Evolutionary conservation across 306 rosid species (phyloP).

Genomic region (Corylus americana): DNA sequence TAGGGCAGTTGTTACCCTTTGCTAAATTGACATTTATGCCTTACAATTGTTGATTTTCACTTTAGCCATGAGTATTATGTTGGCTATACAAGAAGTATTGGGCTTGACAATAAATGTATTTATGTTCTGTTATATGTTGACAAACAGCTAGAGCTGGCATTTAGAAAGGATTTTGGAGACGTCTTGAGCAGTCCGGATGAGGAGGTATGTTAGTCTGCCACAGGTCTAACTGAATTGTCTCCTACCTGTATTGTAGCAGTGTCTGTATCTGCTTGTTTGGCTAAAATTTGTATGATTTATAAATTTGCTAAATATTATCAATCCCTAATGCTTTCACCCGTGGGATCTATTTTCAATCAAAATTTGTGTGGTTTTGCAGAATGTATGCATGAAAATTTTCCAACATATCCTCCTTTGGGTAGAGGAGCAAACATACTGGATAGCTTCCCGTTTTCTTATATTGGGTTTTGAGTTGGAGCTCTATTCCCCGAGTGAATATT

Average conservation of each 20-base stretch:
- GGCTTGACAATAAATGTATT: constrained; percentile 21
- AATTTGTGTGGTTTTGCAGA: constrained; percentile 61
- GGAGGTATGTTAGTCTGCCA: constrained; percentile 54
- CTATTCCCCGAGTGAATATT: constrained; percentile 82
- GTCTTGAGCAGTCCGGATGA: constrained; percentile 42
- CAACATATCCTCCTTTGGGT: constrained; percentile 87
- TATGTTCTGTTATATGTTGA: constrained; percentile 22
- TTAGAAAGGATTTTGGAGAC: constrained; percentile 72
- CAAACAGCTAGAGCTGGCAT: constrained; percentile 79
- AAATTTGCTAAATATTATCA: constrained; percentile 8
- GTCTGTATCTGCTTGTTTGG: constrained; percentile 5
- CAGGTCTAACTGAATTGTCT: constrained; percentile 15
- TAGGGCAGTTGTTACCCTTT: neutral
- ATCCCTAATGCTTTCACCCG: constrained; percentile 12
- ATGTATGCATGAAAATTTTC: constrained; percentile 59
- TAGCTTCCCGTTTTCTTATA: constrained; percentile 84
- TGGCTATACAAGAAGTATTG: neutral
- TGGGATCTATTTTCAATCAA: constrained; percentile 3
- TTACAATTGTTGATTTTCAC: neutral
- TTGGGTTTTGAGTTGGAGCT: constrained; percentile 95
- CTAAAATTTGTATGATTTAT: constrained; percentile 14
- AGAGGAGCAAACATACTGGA: constrained; percentile 97
- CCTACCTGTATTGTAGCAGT: constrained; percentile 1
- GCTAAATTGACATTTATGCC: neutral
- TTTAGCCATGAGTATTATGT: neutral